Percentiles rank a stretch among this genome's conserved stretches.
Evolutionary conservation across 2,329 filamentous ascomycete genomes (phyloP).

Genomic region (Nemania abortiva): DNA sequence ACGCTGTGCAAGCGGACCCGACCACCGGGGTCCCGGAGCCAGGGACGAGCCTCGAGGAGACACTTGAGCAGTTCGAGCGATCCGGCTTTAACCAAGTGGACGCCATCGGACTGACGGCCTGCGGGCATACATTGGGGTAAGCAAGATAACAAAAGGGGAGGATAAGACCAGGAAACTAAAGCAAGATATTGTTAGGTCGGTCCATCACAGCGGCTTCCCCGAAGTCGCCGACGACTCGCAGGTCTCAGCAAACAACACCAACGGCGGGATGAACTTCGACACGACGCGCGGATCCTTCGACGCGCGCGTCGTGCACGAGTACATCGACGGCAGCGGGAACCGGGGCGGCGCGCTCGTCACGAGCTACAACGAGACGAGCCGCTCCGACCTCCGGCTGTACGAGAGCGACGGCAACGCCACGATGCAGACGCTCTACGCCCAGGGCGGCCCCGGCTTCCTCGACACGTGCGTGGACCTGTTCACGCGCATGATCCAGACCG

Average conservation of each 20-base stretch:
- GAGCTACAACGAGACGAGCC: slow-evolving; percentile 46
- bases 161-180: not conserved
- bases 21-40: slow-evolving; percentile 49
- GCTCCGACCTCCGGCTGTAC: slow-evolving; percentile 49
- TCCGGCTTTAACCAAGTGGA: slow-evolving; percentile 47
- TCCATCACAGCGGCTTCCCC: slow-evolving; percentile 47
- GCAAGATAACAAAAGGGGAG: slow-evolving; percentile 20
- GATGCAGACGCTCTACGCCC: slow-evolving; percentile 46
- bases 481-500: slow-evolving; percentile 48
- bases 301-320: slow-evolving; percentile 44
- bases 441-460: slow-evolving; percentile 43
- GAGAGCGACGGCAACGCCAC: slow-evolving; percentile 48
- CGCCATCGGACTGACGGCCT: slow-evolving; percentile 47
- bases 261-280: slow-evolving; percentile 47
- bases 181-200: slow-evolving; percentile 2
- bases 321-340: slow-evolving; percentile 44
- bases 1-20: slow-evolving; percentile 46
- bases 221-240: slow-evolving; percentile 41
- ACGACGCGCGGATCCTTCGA: slow-evolving; percentile 43
- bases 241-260: slow-evolving; percentile 44
- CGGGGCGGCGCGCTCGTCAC: slow-evolving; percentile 46
- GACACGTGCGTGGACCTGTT: slow-evolving; percentile 45
- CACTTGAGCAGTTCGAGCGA: slow-evolving; percentile 43
- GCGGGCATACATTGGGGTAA: slow-evolving; percentile 49
- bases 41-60: slow-evolving; percentile 44